Evolutionary conservation across 2,329 filamentous ascomycete species (phyloP).

Genomic region (Curvularia lunata): DNA sequence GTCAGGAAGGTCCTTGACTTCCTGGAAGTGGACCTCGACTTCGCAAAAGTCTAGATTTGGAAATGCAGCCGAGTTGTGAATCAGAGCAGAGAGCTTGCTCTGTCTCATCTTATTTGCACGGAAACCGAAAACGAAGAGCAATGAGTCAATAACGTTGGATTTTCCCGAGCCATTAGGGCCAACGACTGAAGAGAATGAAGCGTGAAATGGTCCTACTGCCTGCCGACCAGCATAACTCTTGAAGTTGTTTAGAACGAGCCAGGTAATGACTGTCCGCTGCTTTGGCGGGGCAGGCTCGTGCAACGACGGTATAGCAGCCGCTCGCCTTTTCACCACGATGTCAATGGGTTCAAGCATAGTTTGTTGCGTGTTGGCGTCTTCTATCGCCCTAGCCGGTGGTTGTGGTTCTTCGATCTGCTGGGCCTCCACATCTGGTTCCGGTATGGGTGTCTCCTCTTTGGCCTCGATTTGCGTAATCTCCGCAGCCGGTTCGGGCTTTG

Average conservation of each 20-base stretch:
- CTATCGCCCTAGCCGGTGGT: constrained; percentile 53
- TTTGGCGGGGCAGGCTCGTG: constrained; percentile 80
- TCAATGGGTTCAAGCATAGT: constrained; percentile 88
- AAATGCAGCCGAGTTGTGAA: constrained; percentile 91
- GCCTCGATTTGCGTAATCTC: constrained; percentile 75
- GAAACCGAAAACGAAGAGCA: constrained; percentile 99
- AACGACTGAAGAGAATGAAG: constrained; percentile 96
- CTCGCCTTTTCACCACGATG: constrained; percentile 86
- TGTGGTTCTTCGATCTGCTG: constrained; percentile 51
- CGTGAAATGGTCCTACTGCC: constrained; percentile 94
- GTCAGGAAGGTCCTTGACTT: constrained; percentile 85
- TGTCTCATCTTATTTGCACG: constrained; percentile 99
- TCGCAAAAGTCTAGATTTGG: constrained; percentile 90
- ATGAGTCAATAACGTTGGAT: constrained; percentile 97
- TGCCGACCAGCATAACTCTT: constrained; percentile 97
- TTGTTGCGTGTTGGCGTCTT: constrained; percentile 77
- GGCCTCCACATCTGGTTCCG: constrained; percentile 28
- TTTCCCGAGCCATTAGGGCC: constrained; percentile 98
- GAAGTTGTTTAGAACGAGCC: constrained; percentile 93
- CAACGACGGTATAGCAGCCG: constrained; percentile 64
- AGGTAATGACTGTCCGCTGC: constrained; percentile 88
- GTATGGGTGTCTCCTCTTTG: constrained; percentile 59
- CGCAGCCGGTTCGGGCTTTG: constrained; percentile 56
- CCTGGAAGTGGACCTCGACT: constrained; percentile 94
- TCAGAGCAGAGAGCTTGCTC: constrained; percentile 95